Percentiles rank a stretch among this genome's conserved stretches.
Conservation (phyloP, 345 rosid genomes). For the Psidium guajava region DNA sequence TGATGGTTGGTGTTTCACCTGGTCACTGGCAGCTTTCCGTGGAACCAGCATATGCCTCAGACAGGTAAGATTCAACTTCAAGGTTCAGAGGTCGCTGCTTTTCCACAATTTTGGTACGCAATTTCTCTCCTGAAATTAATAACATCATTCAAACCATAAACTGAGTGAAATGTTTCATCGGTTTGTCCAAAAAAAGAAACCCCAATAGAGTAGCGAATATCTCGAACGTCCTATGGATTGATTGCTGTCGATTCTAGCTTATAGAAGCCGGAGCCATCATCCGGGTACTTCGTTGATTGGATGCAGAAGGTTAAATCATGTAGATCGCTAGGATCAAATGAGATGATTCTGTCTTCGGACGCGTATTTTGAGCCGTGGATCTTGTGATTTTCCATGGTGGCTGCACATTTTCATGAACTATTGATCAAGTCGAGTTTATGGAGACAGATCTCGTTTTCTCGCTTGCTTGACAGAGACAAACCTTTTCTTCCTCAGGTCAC, state of each 20-base stretch:
- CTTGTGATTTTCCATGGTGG: not conserved
- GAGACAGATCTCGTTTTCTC: not conserved
- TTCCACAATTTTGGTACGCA: not conserved
- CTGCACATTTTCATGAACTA: no score
- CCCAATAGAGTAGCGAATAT: not conserved
- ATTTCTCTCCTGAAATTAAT: not conserved
- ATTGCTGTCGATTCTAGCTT: not conserved
- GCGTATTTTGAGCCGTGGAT: not conserved
- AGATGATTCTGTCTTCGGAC: not conserved
- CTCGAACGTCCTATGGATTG: not conserved
- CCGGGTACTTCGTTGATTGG: not conserved
- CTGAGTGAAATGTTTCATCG: not conserved
- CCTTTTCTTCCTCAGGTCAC: not conserved
- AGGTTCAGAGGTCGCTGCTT: not conserved
- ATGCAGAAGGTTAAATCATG: not conserved
- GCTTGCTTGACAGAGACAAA: not conserved
- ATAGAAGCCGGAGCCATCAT: not conserved
- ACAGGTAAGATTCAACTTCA: not conserved
- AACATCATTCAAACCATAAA: not conserved
- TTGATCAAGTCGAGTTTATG: no score
- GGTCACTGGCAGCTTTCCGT: not conserved
- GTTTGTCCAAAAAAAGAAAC: not conserved
- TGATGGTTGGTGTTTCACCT: slow-evolving; percentile 3
- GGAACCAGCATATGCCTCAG: slow-evolving; percentile 5
- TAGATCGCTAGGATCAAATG: not conserved